Conservation (phyloP, 192 early-diverging fungal species). For the Chytriomyces hyalinus region DNA sequence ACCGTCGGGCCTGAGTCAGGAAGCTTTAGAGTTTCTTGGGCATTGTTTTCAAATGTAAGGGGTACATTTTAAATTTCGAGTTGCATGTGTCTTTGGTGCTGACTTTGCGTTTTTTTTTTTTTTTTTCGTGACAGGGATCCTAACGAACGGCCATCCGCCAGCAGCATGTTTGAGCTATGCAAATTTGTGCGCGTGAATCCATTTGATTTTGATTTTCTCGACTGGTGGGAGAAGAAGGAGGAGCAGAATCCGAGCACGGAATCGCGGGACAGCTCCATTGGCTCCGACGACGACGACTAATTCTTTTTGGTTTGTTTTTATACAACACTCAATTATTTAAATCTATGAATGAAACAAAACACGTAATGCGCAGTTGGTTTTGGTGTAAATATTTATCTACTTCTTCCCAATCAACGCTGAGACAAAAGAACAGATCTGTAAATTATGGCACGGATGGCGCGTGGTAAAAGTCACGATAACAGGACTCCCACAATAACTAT, state of each 20-base stretch:
- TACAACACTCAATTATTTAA: no score
- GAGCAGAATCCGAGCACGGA: not conserved
- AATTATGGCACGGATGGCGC: no score
- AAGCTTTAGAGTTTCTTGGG: conserved; percentile 70
- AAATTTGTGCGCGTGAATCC: conserved; percentile 67
- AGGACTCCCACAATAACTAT: no score
- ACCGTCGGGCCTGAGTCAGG: conserved; percentile 67
- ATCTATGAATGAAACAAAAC: no score
- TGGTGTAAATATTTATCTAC: no score
- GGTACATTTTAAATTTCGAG: not conserved
- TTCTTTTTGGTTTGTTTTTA: not conserved
- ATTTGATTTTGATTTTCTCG: conserved; percentile 27
- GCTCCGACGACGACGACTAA: conserved; percentile 1
- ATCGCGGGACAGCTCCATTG: conserved; percentile 8
- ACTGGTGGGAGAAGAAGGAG: conserved; percentile 33
- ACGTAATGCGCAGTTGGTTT: no score
- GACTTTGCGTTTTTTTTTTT: not conserved
- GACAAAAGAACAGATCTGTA: no score
- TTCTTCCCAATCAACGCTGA: no score
- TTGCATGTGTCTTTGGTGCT: not conserved
- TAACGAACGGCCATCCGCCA: conserved; percentile 69
- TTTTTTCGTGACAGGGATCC: conserved; percentile 60
- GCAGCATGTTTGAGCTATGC: conserved; percentile 53
- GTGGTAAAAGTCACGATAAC: no score
- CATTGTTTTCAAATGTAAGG: conserved; percentile 75